Percentiles rank a stretch among this genome's conserved stretches.
These are phyloP conservation scores for Adansonia digitata DNA, from an alignment of 345 rosid genomes.

Conservation along the genomic window DNA sequence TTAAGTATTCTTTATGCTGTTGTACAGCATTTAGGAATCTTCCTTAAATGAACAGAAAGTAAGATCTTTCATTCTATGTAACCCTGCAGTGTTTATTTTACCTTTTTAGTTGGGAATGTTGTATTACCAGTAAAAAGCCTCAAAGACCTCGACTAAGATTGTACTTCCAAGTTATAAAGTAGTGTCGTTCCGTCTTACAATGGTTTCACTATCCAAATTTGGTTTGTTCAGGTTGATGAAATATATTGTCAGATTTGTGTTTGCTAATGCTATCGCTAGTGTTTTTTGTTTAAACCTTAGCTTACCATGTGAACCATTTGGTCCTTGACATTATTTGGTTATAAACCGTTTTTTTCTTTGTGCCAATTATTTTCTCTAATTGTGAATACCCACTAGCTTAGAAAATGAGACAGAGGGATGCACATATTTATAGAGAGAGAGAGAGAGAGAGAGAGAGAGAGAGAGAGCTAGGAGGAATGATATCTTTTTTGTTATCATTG, in stretches of 20 bases:
- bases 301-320: neutral
- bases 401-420: neutral
- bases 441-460: neutral
- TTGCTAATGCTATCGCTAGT: neutral
- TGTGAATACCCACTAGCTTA: neutral
- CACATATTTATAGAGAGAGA: neutral
- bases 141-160: neutral
- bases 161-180: neutral
- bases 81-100: neutral
- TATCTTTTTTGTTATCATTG: neutral
- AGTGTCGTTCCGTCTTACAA: neutral
- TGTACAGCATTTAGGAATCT: neutral
- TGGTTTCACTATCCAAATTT: neutral
- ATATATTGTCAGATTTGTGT: neutral
- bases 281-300: neutral
- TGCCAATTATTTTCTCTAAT: neutral
- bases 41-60: neutral
- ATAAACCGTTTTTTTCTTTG: neutral
- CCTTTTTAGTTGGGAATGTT: neutral
- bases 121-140: neutral
- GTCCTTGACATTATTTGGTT: neutral
- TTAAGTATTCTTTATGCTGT: neutral
- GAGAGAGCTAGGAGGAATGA: no score
- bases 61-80: neutral
- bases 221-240: neutral